Conservation (phyloP, 2,329 filamentous ascomycete species). For the Trichoderma breve region DNA sequence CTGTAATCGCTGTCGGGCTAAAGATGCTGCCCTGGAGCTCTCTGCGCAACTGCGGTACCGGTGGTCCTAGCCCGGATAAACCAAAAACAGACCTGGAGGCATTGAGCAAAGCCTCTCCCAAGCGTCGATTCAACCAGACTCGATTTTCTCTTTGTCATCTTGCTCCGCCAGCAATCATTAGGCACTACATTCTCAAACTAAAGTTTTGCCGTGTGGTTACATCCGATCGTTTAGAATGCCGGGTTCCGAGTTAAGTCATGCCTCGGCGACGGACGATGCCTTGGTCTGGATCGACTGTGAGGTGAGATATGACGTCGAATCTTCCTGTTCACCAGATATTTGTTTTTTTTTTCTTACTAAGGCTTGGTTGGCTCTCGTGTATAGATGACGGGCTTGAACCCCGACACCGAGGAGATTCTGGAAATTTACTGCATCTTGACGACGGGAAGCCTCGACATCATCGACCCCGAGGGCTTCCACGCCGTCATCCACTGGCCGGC, state of each 20-base stretch:
- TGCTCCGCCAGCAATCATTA: not conserved
- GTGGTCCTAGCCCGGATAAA: not conserved
- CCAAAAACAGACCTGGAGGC: not conserved
- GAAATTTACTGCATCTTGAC: slow-evolving; percentile 93
- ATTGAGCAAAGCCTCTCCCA: not conserved
- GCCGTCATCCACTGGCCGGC: slow-evolving; percentile 71
- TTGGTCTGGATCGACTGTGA: slow-evolving; percentile 82
- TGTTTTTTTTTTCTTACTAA: not conserved
- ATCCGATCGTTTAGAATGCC: slow-evolving; percentile 1
- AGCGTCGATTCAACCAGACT: not conserved
- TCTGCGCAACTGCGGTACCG: not conserved
- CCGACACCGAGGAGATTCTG: slow-evolving; percentile 77
- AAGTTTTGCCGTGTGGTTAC: slow-evolving; percentile 1
- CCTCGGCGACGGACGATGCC: slow-evolving; percentile 46
- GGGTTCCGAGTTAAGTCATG: not conserved
- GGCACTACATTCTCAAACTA: not conserved
- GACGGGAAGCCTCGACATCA: slow-evolving; percentile 69
- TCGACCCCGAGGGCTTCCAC: slow-evolving; percentile 78
- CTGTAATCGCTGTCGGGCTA: not conserved
- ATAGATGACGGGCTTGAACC: slow-evolving; percentile 79
- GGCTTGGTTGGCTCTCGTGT: not conserved
- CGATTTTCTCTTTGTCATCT: not conserved
- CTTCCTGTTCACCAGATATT: not conserved
- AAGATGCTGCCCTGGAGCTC: not conserved
- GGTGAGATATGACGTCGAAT: slow-evolving; percentile 34